Conservation (phyloP, 495 filamentous ascomycete species). For the Cercophora scortea region DNA sequence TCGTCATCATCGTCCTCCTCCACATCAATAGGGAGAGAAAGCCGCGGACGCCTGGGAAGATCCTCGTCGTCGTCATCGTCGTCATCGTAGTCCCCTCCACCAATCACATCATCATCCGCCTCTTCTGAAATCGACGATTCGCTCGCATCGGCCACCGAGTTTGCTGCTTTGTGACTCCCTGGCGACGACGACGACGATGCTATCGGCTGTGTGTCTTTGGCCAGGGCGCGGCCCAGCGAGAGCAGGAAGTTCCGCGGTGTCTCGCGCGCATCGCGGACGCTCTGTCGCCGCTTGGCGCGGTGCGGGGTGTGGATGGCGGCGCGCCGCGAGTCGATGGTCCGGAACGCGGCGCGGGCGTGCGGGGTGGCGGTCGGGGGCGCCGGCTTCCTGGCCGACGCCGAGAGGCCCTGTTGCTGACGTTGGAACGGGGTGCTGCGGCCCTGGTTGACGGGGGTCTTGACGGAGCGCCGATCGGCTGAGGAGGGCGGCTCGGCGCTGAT, state of each 20-base stretch:
- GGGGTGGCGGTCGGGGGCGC: conserved; percentile 45
- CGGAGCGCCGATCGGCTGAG: conserved; percentile 17
- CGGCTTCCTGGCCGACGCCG: conserved; percentile 28
- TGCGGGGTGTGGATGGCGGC: conserved; percentile 63
- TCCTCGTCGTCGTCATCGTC: conserved; percentile 61
- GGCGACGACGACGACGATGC: conserved; percentile 48
- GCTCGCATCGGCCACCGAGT: neutral
- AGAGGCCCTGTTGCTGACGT: conserved; percentile 15
- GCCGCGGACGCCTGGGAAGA: conserved; percentile 50
- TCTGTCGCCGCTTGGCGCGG: conserved; percentile 56
- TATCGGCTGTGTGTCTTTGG: conserved; percentile 48
- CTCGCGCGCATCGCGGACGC: conserved; percentile 60
- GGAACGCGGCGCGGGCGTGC: conserved; percentile 55
- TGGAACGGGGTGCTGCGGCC: conserved; percentile 4
- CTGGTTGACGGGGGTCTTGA: conserved; percentile 19
- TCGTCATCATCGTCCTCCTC: conserved; percentile 48
- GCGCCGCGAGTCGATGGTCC: conserved; percentile 61
- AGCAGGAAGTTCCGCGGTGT: conserved; percentile 66
- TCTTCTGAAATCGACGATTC: conserved; percentile 17
- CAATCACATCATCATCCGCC: conserved; percentile 13
- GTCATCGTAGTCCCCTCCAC: neutral
- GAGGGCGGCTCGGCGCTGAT: conserved; percentile 21
- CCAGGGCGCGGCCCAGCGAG: conserved; percentile 59
- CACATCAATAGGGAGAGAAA: conserved; percentile 62
- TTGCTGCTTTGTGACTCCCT: neutral